Conservation (phyloP, 129 eudicot species). For the Smallanthus sonchifolius region DNA sequence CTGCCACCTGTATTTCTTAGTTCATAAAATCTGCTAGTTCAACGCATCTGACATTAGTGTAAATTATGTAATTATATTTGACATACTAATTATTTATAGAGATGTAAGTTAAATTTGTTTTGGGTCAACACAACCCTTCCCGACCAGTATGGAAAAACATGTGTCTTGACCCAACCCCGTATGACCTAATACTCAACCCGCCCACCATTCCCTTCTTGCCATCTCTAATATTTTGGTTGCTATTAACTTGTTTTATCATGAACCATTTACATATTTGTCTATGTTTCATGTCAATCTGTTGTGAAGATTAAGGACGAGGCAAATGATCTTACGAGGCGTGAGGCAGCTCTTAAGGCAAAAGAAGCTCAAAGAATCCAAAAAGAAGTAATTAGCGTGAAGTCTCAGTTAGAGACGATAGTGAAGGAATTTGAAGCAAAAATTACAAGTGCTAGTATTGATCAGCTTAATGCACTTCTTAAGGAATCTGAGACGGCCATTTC, state of each 20-base stretch:
- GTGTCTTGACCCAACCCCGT: background rate
- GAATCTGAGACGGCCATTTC: constrained; percentile 64
- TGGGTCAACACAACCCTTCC: background rate
- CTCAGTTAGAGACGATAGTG: constrained; percentile 50
- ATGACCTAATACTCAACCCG: background rate
- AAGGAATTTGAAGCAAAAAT: constrained; percentile 56
- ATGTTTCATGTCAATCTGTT: background rate
- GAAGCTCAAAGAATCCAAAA: constrained; percentile 53
- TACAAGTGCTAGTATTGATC: constrained; percentile 37
- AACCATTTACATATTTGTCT: constrained; percentile 11
- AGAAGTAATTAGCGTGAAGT: constrained; percentile 44
- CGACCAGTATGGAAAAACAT: background rate
- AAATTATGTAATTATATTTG: background rate
- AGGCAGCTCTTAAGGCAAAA: constrained; percentile 66
- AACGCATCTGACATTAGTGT: background rate
- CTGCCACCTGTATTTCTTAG: background rate
- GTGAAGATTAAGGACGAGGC: constrained; percentile 69
- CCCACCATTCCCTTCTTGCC: background rate
- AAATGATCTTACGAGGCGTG: constrained; percentile 64
- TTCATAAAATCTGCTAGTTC: background rate
- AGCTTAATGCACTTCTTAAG: constrained; percentile 56
- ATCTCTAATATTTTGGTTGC: background rate
- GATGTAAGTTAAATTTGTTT: background rate
- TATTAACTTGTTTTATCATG: background rate
- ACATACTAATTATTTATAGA: background rate